These are phyloP conservation scores for Pythium biforme DNA, from an alignment of 352 stramenopile genomes.

Conservation along the genomic window DNA sequence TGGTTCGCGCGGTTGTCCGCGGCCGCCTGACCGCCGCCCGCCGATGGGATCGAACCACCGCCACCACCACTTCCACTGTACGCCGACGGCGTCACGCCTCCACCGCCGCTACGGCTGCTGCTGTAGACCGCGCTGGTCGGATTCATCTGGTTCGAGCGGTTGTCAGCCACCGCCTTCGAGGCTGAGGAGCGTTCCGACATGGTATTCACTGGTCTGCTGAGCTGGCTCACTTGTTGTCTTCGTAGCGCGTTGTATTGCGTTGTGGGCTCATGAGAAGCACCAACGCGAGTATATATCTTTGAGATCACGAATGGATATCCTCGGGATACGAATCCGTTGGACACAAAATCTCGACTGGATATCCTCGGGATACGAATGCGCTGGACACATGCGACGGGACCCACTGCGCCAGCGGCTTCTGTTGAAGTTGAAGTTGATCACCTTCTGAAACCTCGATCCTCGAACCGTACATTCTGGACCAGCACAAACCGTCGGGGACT, in stretches of 20 bases:
- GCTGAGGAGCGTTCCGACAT: constrained; percentile 14
- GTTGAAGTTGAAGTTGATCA: too few species aligned
- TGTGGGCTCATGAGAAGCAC: too few species aligned
- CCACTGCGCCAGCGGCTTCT: too few species aligned
- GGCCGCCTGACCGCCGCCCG: constrained; percentile 2
- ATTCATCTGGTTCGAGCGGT: constrained; percentile 18
- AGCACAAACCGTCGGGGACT: too few species aligned
- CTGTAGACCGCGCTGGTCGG: constrained; percentile 20
- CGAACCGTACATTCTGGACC: too few species aligned
- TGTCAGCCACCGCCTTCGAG: constrained; percentile 22
- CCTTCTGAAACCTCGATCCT: too few species aligned
- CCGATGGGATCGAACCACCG: background rate
- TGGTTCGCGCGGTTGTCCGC: constrained; percentile 16
- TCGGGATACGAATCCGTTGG: too few species aligned
- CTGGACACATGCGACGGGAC: background rate
- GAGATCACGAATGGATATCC: background rate
- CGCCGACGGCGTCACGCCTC: too few species aligned
- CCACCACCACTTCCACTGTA: background rate
- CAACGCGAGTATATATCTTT: background rate
- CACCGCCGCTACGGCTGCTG: constrained; percentile 8
- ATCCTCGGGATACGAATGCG: background rate
- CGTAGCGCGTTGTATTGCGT: background rate
- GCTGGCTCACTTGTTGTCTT: background rate
- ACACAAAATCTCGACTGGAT: too few species aligned
- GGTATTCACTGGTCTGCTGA: constrained; percentile 15